Percentiles rank a stretch among this genome's conserved stretches.
Conservation (phyloP, 495 filamentous ascomycete species). For the Opeltia flavorubescens region DNA sequence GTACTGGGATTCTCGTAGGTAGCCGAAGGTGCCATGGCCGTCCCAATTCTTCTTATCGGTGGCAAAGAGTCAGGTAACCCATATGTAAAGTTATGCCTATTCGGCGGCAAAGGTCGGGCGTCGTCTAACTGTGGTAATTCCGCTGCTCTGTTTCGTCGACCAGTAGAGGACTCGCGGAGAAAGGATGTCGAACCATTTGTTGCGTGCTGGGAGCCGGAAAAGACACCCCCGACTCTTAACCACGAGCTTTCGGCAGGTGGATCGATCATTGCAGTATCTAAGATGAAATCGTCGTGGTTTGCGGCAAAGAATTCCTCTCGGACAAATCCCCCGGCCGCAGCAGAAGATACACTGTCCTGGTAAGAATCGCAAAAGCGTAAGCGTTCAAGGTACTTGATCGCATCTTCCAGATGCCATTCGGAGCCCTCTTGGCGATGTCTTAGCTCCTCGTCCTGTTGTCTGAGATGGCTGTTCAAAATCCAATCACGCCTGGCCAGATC, state of each 20-base stretch:
- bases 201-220: conserved; percentile 48
- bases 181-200: conserved; percentile 7
- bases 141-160: neutral
- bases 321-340: conserved; percentile 29
- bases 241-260: conserved; percentile 47
- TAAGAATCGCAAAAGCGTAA: conserved; percentile 41
- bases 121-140: neutral
- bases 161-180: neutral
- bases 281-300: conserved; percentile 46
- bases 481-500: neutral
- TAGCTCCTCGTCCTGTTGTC: conserved; percentile 9
- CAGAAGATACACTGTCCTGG: conserved; percentile 41
- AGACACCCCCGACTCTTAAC: conserved; percentile 49
- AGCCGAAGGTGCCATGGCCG: neutral
- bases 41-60: neutral
- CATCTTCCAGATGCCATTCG: conserved; percentile 40
- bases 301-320: conserved; percentile 31
- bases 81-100: neutral
- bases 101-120: neutral
- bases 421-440: conserved; percentile 17
- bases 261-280: conserved; percentile 39
- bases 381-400: conserved; percentile 49
- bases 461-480: conserved; percentile 7
- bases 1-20: neutral
- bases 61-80: neutral